Evolutionary conservation across 768 basidiomycete species (phyloP), one percentile per base, ranked within the genome.

Genomic region (Amanita molliuscula): DNA sequence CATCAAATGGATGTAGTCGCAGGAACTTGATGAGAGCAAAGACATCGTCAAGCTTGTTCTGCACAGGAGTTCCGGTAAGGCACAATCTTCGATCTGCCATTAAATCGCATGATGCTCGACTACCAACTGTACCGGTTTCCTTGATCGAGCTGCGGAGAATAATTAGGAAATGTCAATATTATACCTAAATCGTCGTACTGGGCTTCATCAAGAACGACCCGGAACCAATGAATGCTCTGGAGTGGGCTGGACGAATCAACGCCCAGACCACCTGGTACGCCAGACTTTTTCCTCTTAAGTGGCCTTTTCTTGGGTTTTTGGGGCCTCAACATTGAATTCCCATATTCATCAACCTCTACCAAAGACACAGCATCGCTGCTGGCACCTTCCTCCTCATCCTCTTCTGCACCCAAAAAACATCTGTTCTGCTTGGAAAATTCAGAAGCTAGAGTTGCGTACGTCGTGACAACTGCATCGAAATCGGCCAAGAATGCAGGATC

Each of bases 31-130:
- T 82, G 52, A 99, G 74, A 4, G 96, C 96, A 65, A 86, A 98
- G 44, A 99, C 86, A 61, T 99, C 96, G 67, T 98, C 96, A 47
- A 98, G 79, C 66, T 95, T 96, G 74, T 99, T 99, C 70, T 99
- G 96, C 33, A 99, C 92, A 1, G 96, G 96, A 6, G 96, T 99
- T 50, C 96, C 96, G n/a, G 94, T 94, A 35, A 99, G 72, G 64
- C 91, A 94, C 37, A 97, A 72, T 13, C 96, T 82, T 47, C 96
- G 82, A 61, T 97, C 90, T 13, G 96, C 91, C 65, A 86, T 78
- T 44, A 99, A 77, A 63, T 96, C 93, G 65, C 96, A 98, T 10
- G 88, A 93, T 6, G 96, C 96, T 50, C 90, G 82, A 54, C 93
- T 92, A 38, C 87, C 94, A 37, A 98, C 90, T 1, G 96, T 99